Percentiles rank a stretch among this genome's conserved stretches.
Evolutionary conservation across 169 alveolate species (phyloP).

Genomic region (Cystoisospora suis): DNA sequence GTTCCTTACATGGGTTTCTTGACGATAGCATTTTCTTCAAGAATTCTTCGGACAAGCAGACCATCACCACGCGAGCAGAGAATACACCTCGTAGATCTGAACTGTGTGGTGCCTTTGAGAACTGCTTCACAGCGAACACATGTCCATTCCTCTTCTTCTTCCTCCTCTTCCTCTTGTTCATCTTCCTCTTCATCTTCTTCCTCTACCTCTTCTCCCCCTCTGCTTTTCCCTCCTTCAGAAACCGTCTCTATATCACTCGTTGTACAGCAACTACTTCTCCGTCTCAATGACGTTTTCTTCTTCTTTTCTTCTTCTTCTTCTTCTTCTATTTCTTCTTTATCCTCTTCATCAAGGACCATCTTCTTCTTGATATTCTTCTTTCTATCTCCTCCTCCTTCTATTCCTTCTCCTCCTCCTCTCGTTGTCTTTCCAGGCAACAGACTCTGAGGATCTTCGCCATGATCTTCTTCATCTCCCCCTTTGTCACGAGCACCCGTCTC

Average conservation of each 20-base stretch:
- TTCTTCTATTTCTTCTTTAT: not conserved
- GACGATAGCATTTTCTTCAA: not conserved
- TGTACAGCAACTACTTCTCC: not conserved
- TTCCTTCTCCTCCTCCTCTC: not conserved
- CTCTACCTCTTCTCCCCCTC: not conserved
- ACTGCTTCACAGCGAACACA: constrained; percentile 6
- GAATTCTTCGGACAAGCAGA: constrained; percentile 30
- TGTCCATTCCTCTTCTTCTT: not conserved
- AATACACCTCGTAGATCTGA: constrained; percentile 12
- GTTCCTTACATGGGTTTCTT: no score
- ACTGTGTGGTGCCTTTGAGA: not conserved
- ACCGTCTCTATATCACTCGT: not conserved
- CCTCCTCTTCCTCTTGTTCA: not conserved
- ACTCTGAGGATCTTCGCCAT: no score
- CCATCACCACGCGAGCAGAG: constrained; percentile 54
- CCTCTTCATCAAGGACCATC: no score
- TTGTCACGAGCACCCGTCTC: no score
- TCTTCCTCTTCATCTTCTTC: not conserved
- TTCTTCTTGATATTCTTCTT: not conserved
- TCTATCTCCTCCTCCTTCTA: not conserved
- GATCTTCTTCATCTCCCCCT: no score
- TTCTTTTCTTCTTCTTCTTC: not conserved
- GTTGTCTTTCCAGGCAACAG: no score
- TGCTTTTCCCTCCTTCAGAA: not conserved
- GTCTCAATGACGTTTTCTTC: not conserved